Conservation (phyloP, 2,329 filamentous ascomycete species). For the Talaromyces amestolkiae region DNA sequence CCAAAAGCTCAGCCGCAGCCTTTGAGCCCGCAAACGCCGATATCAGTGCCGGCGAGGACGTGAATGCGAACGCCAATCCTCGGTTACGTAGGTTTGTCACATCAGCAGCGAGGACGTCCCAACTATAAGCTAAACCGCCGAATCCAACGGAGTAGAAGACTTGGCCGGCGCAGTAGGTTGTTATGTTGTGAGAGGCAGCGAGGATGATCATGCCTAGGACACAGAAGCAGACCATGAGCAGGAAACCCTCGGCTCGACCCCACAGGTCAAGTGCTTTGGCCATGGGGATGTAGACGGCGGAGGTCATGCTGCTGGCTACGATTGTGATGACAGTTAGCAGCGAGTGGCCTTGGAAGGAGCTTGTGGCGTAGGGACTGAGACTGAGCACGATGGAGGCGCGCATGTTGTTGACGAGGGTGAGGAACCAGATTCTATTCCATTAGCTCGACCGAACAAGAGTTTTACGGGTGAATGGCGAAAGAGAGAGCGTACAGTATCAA, state of each 20-base stretch:
- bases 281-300: slow-evolving; percentile 56
- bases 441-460: not conserved
- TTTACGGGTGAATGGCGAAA: too few species aligned
- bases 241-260: slow-evolving; percentile 57
- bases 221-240: slow-evolving; percentile 45
- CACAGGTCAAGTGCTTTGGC: slow-evolving; percentile 61
- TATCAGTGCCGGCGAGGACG: slow-evolving; percentile 51
- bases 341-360: slow-evolving; percentile 50
- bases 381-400: slow-evolving; percentile 34
- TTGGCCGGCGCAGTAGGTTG: slow-evolving; percentile 59
- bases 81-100: slow-evolving; percentile 59
- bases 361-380: slow-evolving; percentile 47
- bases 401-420: slow-evolving; percentile 27
- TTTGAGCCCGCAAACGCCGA: slow-evolving; percentile 45
- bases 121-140: slow-evolving; percentile 53
- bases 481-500: slow-evolving; percentile 46
- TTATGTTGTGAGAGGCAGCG: slow-evolving; percentile 56
- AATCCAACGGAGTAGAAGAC: slow-evolving; percentile 57
- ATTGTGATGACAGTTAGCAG: slow-evolving; percentile 52
- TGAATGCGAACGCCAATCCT: slow-evolving; percentile 57
- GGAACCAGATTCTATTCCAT: slow-evolving; percentile 31
- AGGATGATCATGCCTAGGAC: slow-evolving; percentile 55
- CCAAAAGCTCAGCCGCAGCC: slow-evolving; percentile 52
- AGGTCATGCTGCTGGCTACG: slow-evolving; percentile 54
- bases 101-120: slow-evolving; percentile 61